Conservation (phyloP, 1,139 yeast genomes). For the Candida tetrigidarum region DNA sequence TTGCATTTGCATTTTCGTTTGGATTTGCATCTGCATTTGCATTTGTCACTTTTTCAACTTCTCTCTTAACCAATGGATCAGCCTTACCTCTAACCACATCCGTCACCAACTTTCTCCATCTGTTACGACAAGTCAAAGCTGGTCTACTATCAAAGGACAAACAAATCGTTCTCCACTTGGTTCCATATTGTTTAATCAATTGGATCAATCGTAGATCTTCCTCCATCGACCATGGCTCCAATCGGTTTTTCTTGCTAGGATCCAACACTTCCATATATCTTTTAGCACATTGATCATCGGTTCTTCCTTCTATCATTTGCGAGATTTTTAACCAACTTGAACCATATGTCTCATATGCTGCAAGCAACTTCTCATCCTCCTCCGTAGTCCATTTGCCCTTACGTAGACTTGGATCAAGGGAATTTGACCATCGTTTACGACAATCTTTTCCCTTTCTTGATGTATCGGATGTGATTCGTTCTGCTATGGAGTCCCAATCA, state of each 20-base stretch:
- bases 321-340: conserved; percentile 89
- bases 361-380: conserved; percentile 70
- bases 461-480: conserved; percentile 35
- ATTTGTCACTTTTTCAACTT: conserved; percentile 39
- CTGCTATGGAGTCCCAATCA: conserved; percentile 75
- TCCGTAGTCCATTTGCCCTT: conserved; percentile 91
- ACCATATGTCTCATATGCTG: conserved; percentile 71
- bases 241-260: conserved; percentile 76
- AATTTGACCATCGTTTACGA: conserved; percentile 76
- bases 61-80: conserved; percentile 34
- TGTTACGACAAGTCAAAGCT: conserved; percentile 85
- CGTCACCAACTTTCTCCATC: conserved; percentile 89
- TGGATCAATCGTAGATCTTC: conserved; percentile 74
- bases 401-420: conserved; percentile 78
- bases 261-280: conserved; percentile 88
- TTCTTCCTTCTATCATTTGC: conserved; percentile 74
- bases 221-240: conserved; percentile 77
- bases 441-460: conserved; percentile 69
- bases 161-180: conserved; percentile 89
- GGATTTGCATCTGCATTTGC: no score
- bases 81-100: conserved; percentile 71
- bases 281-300: conserved; percentile 95
- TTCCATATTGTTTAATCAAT: conserved; percentile 75
- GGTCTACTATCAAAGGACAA: conserved; percentile 77
- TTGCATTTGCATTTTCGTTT: no score